A percentile compares a stretch with the other conserved stretches of the same genome.
These are phyloP conservation scores for Ammopiptanthus mongolicus DNA, from an alignment of 306 rosid genomes.

Conservation along the genomic window DNA sequence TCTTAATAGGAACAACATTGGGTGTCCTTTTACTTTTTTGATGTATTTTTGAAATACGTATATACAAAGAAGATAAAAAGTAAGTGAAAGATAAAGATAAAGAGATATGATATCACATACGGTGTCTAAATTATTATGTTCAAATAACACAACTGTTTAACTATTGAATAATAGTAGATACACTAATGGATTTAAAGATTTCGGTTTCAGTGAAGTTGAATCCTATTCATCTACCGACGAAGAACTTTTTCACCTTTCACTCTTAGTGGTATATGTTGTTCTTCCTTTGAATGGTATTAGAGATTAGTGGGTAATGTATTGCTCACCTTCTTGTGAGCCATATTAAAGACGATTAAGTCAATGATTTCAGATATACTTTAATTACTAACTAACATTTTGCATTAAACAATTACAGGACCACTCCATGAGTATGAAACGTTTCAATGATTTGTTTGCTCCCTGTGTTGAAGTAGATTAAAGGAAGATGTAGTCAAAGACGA, in stretches of 20 bases:
- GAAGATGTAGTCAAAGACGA: too few species aligned
- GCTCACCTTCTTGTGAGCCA: constrained; percentile 33
- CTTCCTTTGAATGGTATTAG: neutral
- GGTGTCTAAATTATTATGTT: too few species aligned
- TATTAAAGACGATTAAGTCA: constrained; percentile 26
- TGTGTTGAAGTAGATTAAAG: too few species aligned
- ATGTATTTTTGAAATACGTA: too few species aligned
- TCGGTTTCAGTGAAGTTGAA: neutral
- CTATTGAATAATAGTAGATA: constrained; percentile 1
- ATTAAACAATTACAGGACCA: constrained; percentile 14
- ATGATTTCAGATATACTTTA: constrained; percentile 29
- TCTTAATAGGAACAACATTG: too few species aligned
- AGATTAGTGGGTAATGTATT: constrained; percentile 13
- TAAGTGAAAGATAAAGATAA: too few species aligned
- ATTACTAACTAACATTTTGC: constrained; percentile 19
- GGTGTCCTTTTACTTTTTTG: too few species aligned
- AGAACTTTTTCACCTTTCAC: neutral
- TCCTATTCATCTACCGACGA: neutral
- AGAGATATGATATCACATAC: too few species aligned
- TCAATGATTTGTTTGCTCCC: neutral
- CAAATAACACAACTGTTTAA: too few species aligned
- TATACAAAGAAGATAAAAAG: too few species aligned
- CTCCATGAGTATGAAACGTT: neutral
- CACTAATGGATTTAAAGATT: neutral
- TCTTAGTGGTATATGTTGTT: neutral